Percentiles rank a stretch among this genome's conserved stretches.
These are phyloP conservation scores for Lepidium sativum DNA, from an alignment of 345 rosid genomes.

Conservation along the genomic window DNA sequence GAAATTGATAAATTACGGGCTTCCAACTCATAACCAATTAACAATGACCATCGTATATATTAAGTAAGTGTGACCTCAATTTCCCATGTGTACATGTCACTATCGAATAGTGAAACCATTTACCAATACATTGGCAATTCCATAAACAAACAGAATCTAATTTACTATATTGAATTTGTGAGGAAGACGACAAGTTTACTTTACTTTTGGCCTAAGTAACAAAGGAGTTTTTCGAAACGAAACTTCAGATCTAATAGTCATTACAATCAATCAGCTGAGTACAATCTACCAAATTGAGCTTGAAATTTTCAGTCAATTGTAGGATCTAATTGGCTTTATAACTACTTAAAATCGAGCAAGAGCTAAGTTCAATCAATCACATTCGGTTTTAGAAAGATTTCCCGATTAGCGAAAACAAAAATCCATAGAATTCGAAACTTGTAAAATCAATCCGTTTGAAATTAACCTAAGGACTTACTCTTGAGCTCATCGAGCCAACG, in stretches of 20 bases:
- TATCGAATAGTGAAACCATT: not conserved
- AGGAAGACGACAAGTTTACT: not conserved
- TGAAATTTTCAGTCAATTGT: no score
- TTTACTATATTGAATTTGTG: not conserved
- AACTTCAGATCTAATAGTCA: not conserved
- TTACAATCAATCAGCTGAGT: not conserved
- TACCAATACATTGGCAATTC: not conserved
- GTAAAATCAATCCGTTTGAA: not conserved
- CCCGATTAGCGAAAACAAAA: not conserved
- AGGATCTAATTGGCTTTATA: no score
- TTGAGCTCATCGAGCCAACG: constrained; percentile 79
- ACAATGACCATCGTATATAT: no score
- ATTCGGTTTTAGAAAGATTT: not conserved
- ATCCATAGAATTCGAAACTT: not conserved
- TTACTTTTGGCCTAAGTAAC: not conserved
- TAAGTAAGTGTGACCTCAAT: no score
- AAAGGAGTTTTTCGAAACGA: not conserved
- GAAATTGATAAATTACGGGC: no score
- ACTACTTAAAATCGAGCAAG: not conserved
- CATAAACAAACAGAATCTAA: not conserved
- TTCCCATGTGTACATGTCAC: not conserved
- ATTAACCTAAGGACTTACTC: not conserved
- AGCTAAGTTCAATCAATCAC: not conserved
- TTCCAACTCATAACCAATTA: no score
- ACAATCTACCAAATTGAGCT: not conserved